phyloP scores from a whole-genome alignment of 208 protist species.

The Crithidia mellificae region DNA sequence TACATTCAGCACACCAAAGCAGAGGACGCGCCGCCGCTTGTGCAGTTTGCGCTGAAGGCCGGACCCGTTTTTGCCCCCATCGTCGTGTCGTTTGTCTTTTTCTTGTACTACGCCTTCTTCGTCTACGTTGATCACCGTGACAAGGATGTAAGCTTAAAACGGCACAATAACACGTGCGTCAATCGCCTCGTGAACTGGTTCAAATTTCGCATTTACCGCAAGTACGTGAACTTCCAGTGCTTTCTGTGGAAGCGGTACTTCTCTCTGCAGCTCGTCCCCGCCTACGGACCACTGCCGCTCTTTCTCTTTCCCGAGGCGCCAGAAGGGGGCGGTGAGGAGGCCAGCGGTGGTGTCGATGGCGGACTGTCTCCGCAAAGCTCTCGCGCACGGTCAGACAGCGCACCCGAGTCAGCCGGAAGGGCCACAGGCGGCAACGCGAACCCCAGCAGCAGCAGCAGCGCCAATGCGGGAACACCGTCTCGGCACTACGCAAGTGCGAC shows the following conservation, averaged over 20 bases:
- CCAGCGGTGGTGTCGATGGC: not conserved
- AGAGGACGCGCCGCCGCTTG: not conserved
- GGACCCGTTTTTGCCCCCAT: slow-evolving; percentile 4
- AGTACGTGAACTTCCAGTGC: slow-evolving; percentile 31
- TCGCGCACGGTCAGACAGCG: too few species aligned
- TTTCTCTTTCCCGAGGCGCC: slow-evolving; percentile 25
- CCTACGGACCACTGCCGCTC: slow-evolving; percentile 43
- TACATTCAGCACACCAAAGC: not conserved
- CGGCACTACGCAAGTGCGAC: not conserved
- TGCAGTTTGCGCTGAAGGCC: not conserved
- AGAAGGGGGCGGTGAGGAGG: not conserved
- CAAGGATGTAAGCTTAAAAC: slow-evolving; percentile 29
- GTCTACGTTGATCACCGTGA: slow-evolving; percentile 34
- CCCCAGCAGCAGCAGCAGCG: not conserved
- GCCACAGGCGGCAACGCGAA: not conserved
- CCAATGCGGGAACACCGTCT: not conserved
- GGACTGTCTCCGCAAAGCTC: not conserved
- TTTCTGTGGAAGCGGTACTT: slow-evolving; percentile 38
- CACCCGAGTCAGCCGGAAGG: too few species aligned
- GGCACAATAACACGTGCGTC: slow-evolving; percentile 28
- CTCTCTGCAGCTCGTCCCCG: slow-evolving; percentile 36
- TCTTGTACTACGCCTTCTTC: slow-evolving; percentile 28
- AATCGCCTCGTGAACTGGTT: slow-evolving; percentile 35
- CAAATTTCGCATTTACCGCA: slow-evolving; percentile 32
- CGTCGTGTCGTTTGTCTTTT: not conserved